Conservation (phyloP, 2,329 filamentous ascomycete species). For the Clarireedia sp. region DNA sequence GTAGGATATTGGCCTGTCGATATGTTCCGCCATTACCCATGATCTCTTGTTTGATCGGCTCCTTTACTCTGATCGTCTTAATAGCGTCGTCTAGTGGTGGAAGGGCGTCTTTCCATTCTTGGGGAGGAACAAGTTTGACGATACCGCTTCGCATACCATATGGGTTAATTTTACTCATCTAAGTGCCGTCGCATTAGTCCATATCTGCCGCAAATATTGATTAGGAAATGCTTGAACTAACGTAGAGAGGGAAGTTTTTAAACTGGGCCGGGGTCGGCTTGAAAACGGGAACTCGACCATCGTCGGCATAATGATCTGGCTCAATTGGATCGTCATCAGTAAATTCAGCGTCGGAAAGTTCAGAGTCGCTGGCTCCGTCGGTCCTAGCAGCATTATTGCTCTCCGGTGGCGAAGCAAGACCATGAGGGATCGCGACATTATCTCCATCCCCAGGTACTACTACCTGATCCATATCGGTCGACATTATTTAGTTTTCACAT, state of each 20-base stretch:
- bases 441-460: slow-evolving; percentile 17
- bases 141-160: slow-evolving; percentile 98
- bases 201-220: not conserved
- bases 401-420: slow-evolving; percentile 54
- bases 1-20: slow-evolving; percentile 93
- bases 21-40: slow-evolving; percentile 93
- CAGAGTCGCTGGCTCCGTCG: slow-evolving; percentile 49
- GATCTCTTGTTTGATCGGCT: slow-evolving; percentile 97
- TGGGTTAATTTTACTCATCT: slow-evolving; percentile 74
- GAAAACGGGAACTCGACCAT: slow-evolving; percentile 87
- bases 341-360: slow-evolving; percentile 55
- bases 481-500: slow-evolving; percentile 24
- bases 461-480: slow-evolving; percentile 20
- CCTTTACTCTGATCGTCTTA: slow-evolving; percentile 87
- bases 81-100: slow-evolving; percentile 75
- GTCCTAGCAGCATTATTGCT: slow-evolving; percentile 53
- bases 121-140: slow-evolving; percentile 86
- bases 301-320: slow-evolving; percentile 65
- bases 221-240: slow-evolving; percentile 38
- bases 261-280: slow-evolving; percentile 94
- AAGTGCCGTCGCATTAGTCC: slow-evolving; percentile 15
- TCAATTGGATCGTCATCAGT: slow-evolving; percentile 60
- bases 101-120: slow-evolving; percentile 83
- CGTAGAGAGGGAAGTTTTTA: slow-evolving; percentile 83
- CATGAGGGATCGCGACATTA: slow-evolving; percentile 12